A percentile compares a stretch with the other conserved stretches of the same genome.
phyloP scores from a whole-genome alignment of 805 yeast species.

The Ogataea methylovora region DNA sequence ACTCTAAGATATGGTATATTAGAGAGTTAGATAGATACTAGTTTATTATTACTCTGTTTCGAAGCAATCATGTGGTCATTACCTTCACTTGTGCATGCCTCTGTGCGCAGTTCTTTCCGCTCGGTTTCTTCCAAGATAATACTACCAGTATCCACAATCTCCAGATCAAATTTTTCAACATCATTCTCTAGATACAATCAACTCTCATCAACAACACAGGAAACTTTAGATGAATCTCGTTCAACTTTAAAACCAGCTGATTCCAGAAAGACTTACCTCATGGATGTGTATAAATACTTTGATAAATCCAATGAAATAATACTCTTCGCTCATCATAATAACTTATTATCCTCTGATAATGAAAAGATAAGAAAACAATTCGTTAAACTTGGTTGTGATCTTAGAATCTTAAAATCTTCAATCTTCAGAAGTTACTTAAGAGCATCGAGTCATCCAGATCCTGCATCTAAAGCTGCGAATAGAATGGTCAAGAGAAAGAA shows the following conservation, averaged over 20 bases:
- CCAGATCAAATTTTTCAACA: conserved; percentile 1
- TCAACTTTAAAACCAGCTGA: conserved; percentile 49
- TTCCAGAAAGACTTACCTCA: conserved; percentile 79
- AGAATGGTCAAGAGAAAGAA: conserved; percentile 30
- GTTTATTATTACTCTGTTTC: no score
- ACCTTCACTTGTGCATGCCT: no score
- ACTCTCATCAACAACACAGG: conserved; percentile 3
- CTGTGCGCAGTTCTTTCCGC: conserved; percentile 1
- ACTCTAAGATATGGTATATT: no score
- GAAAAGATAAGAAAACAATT: conserved; percentile 55
- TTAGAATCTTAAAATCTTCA: conserved; percentile 61
- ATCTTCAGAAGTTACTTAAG: conserved; percentile 72
- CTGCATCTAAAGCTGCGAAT: conserved; percentile 51
- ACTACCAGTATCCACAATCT: not conserved
- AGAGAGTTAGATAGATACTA: no score
- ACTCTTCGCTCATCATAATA: conserved; percentile 79
- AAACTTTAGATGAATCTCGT: conserved; percentile 5
- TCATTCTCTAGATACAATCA: no score
- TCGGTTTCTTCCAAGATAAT: conserved; percentile 1
- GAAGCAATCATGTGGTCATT: no score
- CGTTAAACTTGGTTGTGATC: conserved; percentile 54
- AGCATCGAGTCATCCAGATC: conserved; percentile 63
- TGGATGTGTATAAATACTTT: conserved; percentile 71
- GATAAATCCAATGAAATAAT: conserved; percentile 64
- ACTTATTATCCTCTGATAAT: conserved; percentile 64